A percentile compares a stretch with the other conserved stretches of the same genome.
These are phyloP conservation scores for Atractiella rhizophila DNA, from an alignment of 768 basidiomycete genomes.

Conservation along the genomic window DNA sequence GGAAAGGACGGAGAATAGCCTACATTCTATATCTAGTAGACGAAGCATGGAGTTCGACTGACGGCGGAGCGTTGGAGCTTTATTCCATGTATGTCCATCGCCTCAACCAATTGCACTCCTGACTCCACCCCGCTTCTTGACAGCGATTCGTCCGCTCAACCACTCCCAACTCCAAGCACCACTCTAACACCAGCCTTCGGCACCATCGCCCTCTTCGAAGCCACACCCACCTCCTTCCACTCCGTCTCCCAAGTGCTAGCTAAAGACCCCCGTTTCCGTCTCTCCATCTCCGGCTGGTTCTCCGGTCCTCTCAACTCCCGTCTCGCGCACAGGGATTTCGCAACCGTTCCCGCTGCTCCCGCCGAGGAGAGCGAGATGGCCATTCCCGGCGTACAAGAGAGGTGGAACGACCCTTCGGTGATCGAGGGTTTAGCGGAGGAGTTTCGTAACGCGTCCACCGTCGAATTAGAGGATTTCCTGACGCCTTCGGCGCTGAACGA, in stretches of 20 bases:
- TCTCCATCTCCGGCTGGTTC: constrained; percentile 8
- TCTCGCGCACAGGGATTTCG: background rate
- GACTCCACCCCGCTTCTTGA: background rate
- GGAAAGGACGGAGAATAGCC: constrained; percentile 4
- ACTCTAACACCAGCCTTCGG: background rate
- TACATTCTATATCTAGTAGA: constrained; percentile 7
- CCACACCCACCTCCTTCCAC: constrained; percentile 4
- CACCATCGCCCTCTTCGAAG: constrained; percentile 3
- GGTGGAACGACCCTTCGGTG: too few relatives aligned
- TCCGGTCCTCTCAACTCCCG: constrained; percentile 1
- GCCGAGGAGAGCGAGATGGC: background rate
- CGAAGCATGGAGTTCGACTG: background rate
- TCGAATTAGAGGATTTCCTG: constrained; percentile 1
- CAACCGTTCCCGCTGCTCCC: background rate
- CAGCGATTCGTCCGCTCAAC: constrained; percentile 3
- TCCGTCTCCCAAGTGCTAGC: constrained; percentile 1
- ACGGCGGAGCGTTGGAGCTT: constrained; percentile 3
- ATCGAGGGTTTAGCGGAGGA: too few relatives aligned
- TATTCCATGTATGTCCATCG: background rate
- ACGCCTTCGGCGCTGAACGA: background rate
- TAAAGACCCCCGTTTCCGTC: background rate
- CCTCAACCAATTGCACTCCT: background rate
- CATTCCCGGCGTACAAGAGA: background rate
- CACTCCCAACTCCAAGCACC: background rate
- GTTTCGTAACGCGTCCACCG: background rate